Evolutionary conservation across 169 alveolate genomes (phyloP), one percentile per base, ranked within the genome.

Genomic region (Plasmodium inui): DNA sequence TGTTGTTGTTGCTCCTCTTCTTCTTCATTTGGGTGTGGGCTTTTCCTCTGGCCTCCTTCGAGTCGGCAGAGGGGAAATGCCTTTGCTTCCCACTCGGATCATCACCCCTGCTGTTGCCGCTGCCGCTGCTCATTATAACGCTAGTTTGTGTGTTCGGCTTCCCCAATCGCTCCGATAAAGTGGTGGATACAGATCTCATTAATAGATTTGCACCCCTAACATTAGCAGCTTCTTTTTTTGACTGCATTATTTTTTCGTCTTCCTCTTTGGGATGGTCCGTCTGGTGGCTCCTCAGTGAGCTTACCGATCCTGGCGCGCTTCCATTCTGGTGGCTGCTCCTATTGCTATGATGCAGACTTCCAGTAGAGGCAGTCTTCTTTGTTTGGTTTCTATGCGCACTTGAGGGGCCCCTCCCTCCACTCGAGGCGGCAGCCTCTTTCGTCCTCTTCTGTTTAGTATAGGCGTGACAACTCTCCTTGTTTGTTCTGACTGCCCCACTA

Each of bases 301-400:
- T 53, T 32, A 82, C 34, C 1, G 90, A 82, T 10, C 90, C 71
- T 82, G 34, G 34, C 41, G 41, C 55, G 26, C 81, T 82, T 44
- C 61, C 70, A 5, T 10, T 57, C 32, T 41, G 22, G 6, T 28
- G n/a, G 41, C 81, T 82, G 12, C 71, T 61, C 32, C 1, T 61
- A 6, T 19, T 61, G 28, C 71, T 55, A 55, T 55, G n/a, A 55
- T n/a, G 74, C 9, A 61, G 28, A 14, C 14, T 19, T 5, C 26
- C 19, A 61, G 0, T 61, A 2, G 74, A 61, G 26, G 74, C 14
- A 26, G 34, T 19, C 12, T 80, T 80, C 70, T 80, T 80, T 30
- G 4, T 14, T 30, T 7, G 4, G 22, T 22, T 80, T 30, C 55
- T 80, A 9, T 61, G 26, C 4, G 6, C 2, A 61, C 26, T 61